Evolutionary conservation across 805 yeast species (phyloP), one percentile per base, ranked within the genome.

Genomic region (Schwanniomyces polymorphus): DNA sequence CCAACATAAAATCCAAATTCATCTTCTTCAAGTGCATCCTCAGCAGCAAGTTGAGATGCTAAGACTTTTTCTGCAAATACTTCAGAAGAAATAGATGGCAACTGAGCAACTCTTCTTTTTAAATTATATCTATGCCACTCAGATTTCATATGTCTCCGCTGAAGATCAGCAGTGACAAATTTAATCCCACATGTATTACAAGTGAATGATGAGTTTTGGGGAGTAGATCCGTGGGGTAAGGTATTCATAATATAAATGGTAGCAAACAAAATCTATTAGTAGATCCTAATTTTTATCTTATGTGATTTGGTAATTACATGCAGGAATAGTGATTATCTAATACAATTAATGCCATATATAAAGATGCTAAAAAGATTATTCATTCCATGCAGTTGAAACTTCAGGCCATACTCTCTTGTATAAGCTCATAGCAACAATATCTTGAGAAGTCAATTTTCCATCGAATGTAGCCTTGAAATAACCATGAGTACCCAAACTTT

Each of bases 401-500:
- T 68, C 79, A 34, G 99, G 98, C 97, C 97, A 94, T 51, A 86
- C 86, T 60, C 99, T 83, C 72, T 89, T 92, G 74, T 88, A 94
- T 57, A 94, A 70, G 27, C 97, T 84, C 97, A 94, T 90, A 18
- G 90, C 97, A 42, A 94, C 83, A 11, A 88, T 84, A 68, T 94
- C 99, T 70, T 91, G 97, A 0, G 97, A 86, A 44, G 87, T 83
- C 59, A 95, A 74, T 60, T 86, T 88, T 49, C 91, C 92, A 63
- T 94, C 97, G 59, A 94, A 94, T 7, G 88, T 86, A 21, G 97
- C 97, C 72, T 94, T 94, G 81, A 86, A 91, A 74, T 92, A 90
- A 53, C 99, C 99, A 65, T 94, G 99, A 1, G 99, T 94, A 71
- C 99, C 99, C 74, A 94, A 77, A 63, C 91, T 82, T 65, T 92